Evolutionary conservation across 306 rosid species (phyloP).

Genomic region (Dryas drummondii): DNA sequence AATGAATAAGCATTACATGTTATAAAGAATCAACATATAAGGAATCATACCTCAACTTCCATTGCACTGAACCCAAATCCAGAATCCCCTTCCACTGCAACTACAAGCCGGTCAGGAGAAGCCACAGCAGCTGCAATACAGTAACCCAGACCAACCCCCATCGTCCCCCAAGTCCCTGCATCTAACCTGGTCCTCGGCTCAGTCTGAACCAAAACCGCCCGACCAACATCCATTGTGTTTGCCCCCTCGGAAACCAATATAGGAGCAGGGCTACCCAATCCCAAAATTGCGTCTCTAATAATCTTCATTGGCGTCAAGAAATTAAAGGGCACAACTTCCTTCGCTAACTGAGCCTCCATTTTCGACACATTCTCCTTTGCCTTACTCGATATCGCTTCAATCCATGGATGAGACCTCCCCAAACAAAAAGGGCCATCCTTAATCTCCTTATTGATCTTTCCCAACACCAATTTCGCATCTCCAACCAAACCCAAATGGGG

Average conservation of each 20-base stretch:
- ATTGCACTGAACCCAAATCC: conserved; percentile 94
- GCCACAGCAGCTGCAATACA: conserved; percentile 97
- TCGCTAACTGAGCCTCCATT: conserved; percentile 79
- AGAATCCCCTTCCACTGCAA: conserved; percentile 94
- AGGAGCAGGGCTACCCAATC: conserved; percentile 53
- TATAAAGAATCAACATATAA: neutral
- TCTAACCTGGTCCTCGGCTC: conserved; percentile 72
- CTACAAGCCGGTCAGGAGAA: conserved; percentile 75
- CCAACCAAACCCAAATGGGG: conserved; percentile 82
- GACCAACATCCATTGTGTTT: conserved; percentile 63
- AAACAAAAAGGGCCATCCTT: conserved; percentile 93
- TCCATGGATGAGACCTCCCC: conserved; percentile 78
- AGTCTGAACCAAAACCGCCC: conserved; percentile 56
- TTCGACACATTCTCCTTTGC: conserved; percentile 61
- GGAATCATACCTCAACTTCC: conserved; percentile 91
- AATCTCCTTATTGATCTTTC: conserved; percentile 61
- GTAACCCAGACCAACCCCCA: conserved; percentile 97
- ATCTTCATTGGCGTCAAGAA: conserved; percentile 63
- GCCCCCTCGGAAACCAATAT: conserved; percentile 67
- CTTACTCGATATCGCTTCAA: conserved; percentile 60
- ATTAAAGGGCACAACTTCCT: conserved; percentile 80
- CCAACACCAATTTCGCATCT: conserved; percentile 70
- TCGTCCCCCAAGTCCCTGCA: conserved; percentile 74
- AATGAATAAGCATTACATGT: neutral
- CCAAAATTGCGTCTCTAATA: conserved; percentile 48